Percentiles rank a stretch among this genome's conserved stretches.
phyloP scores from a whole-genome alignment of 2,329 filamentous ascomycete genomes.

The Trichoderma brevicompactum region DNA sequence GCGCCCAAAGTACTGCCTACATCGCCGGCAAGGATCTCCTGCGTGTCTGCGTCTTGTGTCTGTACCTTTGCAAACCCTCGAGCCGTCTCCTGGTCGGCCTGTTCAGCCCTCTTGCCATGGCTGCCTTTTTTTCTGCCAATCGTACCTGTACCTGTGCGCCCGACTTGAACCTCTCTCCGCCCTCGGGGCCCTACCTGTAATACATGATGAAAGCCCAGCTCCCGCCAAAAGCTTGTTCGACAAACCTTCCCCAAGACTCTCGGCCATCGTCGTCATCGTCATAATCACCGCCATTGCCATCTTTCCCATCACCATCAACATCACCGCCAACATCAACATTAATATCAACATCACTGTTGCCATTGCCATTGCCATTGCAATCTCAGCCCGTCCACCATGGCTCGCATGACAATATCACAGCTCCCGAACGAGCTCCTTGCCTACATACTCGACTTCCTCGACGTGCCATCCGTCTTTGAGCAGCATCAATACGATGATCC shows the following conservation, averaged over 20 bases:
- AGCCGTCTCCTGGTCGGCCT: no score
- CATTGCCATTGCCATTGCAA: background rate
- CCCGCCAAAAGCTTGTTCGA: background rate
- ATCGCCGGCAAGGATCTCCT: no score
- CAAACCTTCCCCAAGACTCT: background rate
- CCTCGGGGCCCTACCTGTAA: no score
- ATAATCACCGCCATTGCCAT: no score
- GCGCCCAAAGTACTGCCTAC: background rate
- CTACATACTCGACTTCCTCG: conserved; percentile 61
- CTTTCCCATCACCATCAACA: background rate
- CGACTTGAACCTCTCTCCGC: background rate
- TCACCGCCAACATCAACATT: background rate
- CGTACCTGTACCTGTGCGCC: background rate
- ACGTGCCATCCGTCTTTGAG: conserved; percentile 54
- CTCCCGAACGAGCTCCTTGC: conserved; percentile 66
- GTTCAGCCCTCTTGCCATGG: no score
- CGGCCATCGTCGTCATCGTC: background rate
- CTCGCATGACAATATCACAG: conserved; percentile 16
- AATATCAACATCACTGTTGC: background rate
- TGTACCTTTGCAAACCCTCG: no score
- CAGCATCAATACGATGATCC: conserved; percentile 51
- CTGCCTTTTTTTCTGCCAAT: background rate
- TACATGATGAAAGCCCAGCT: background rate
- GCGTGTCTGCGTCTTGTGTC: no score
- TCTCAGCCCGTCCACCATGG: background rate